Evolutionary conservation across 2,329 filamentous ascomycete genomes (phyloP), one percentile per base, ranked within the genome.

Genomic region (Colletotrichum lini): DNA sequence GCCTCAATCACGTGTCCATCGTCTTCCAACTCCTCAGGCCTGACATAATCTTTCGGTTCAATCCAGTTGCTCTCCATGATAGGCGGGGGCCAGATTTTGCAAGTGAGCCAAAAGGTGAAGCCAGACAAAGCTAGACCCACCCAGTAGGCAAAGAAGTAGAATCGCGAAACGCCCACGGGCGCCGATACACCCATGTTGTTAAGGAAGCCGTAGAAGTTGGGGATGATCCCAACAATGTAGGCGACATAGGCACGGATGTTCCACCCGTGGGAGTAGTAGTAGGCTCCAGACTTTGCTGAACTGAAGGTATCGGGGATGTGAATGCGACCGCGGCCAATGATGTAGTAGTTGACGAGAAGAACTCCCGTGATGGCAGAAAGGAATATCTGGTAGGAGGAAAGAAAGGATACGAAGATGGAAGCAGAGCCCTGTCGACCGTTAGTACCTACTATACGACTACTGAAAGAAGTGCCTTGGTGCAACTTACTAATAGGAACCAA

Each of bases 101-200:
- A 74, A 0, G 67, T 38, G 2, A 53, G 21, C 73, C 70, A 77
- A 50, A 78, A 82, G 0, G 74, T 71, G 1, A 68, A 57, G 23
- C 78, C 77, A 9, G 76, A 76, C 13, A 90, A 79, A 63, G 86
- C 83, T 66, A 91, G 82, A 4, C 86, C 84, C 7, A 89, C 87
- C 74, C 85, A 84, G 66, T 85, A 87, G 0, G 88, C 87, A 30
- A 91, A 80, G 72, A 88, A 88, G 74, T 91, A 90, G 77, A 90
- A 89, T 18, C 78, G 75, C 0, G 77, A 79, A 3, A 82, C 75
- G 0, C 78, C 79, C 0, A 78, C 5, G 1, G 82, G 82, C 0
- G 79, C 80, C 0, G 59, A 4, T 4, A 84, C 80, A 2, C 82
- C 83, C 78, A 84, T 80, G 26, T 82, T 79, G 67, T 80, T 78